Percentiles rank a stretch among this genome's conserved stretches.
Conservation (phyloP, 257 asterid genomes). For the Coffea eugenioides region DNA sequence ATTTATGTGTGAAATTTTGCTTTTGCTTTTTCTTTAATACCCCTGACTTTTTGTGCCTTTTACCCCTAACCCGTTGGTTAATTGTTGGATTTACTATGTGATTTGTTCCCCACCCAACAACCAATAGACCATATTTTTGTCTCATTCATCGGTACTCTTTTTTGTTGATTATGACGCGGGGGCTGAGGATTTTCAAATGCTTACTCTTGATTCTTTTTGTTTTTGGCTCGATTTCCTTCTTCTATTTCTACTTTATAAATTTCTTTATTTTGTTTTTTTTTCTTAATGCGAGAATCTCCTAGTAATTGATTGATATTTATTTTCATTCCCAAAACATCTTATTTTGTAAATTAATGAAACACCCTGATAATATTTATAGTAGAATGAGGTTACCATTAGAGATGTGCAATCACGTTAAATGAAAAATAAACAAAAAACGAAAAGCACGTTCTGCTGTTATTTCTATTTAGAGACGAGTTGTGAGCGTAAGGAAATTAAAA, state of each 20-base stretch:
- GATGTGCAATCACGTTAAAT: not conserved
- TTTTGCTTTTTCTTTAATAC: constrained; percentile 1
- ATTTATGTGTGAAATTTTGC: not conserved
- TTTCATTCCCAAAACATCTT: not conserved
- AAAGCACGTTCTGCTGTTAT: not conserved
- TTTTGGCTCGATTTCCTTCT: not conserved
- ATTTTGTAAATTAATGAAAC: not conserved
- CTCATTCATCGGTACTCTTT: not conserved
- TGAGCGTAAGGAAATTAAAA: not conserved
- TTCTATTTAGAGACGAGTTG: not conserved
- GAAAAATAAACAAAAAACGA: not conserved
- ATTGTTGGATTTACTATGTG: not conserved
- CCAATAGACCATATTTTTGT: not conserved
- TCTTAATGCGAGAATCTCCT: not conserved
- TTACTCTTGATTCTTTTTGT: not conserved
- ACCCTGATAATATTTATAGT: not conserved
- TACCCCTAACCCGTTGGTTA: not conserved
- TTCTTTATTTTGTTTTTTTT: too few relatives aligned
- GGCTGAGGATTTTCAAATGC: not conserved
- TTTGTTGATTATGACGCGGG: not conserved
- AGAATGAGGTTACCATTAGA: not conserved
- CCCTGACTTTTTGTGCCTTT: not conserved
- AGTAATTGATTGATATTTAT: not conserved
- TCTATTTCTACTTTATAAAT: not conserved
- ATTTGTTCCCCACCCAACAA: not conserved